These are phyloP conservation scores for Beta macrorhiza DNA, from an alignment of 179 eudicot genomes.

Conservation along the genomic window DNA sequence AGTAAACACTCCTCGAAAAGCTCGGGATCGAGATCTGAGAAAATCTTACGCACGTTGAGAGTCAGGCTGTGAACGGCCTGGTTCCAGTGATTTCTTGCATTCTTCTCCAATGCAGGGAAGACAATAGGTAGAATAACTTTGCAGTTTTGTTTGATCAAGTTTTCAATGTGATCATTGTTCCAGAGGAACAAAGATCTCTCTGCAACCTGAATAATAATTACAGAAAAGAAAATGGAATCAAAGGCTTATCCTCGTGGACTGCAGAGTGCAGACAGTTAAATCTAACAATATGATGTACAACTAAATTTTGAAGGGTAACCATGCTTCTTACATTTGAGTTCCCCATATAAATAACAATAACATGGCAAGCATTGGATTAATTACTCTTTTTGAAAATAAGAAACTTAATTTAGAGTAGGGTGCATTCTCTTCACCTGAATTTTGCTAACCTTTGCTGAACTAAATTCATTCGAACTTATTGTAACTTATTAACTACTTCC, in stretches of 20 bases:
- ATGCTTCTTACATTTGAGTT: too few relatives aligned
- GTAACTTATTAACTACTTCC: too few relatives aligned
- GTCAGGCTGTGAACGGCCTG: constrained; percentile 67
- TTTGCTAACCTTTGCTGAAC: too few relatives aligned
- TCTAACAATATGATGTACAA: not conserved
- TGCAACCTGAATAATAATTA: constrained; percentile 51
- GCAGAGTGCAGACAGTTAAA: not conserved
- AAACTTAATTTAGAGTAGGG: too few relatives aligned
- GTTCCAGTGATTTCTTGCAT: constrained; percentile 63
- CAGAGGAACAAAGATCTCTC: constrained; percentile 68
- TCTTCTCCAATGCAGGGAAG: constrained; percentile 67
- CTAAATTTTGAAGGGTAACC: not conserved
- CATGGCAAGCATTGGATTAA: not conserved
- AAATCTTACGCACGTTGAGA: constrained; percentile 54
- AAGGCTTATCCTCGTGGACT: not conserved
- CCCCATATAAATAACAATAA: not conserved
- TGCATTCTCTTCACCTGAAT: too few relatives aligned
- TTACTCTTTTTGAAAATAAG: too few relatives aligned
- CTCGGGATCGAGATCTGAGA: constrained; percentile 64
- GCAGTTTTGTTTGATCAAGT: constrained; percentile 58
- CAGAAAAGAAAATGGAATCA: constrained; percentile 6
- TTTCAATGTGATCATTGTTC: constrained; percentile 75
- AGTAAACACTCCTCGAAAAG: constrained; percentile 55
- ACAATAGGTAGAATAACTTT: constrained; percentile 58
- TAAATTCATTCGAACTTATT: too few relatives aligned